These are phyloP conservation scores for Xylaria acuta DNA, from an alignment of 495 filamentous ascomycete genomes.

Conservation along the genomic window DNA sequence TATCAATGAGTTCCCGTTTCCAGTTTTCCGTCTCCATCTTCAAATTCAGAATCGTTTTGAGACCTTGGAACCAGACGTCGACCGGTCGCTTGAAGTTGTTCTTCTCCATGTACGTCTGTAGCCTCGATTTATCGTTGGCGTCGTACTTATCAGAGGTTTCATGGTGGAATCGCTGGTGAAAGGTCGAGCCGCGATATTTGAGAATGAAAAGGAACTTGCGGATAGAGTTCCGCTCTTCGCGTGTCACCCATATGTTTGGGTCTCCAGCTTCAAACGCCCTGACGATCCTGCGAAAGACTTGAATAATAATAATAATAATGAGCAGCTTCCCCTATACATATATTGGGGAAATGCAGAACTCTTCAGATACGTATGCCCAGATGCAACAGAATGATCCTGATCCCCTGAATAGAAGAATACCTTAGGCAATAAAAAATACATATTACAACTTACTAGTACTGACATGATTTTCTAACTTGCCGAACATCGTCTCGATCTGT, in stretches of 20 bases:
- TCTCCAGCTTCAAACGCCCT: conserved; percentile 39
- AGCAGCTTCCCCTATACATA: not conserved
- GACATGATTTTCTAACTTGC: conserved; percentile 41
- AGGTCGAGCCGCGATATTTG: conserved; percentile 50
- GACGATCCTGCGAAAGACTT: conserved; percentile 42
- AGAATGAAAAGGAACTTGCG: conserved; percentile 63
- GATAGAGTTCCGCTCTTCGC: conserved; percentile 48
- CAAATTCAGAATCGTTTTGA: conserved; percentile 56
- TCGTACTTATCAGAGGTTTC: conserved; percentile 46
- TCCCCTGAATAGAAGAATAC: no score
- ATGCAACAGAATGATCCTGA: no score
- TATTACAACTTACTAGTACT: conserved; percentile 24
- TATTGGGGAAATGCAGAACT: not conserved
- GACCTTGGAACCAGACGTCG: conserved; percentile 60
- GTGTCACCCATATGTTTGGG: conserved; percentile 42
- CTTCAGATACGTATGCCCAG: not conserved
- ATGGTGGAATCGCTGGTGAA: conserved; percentile 45
- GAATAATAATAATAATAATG: not conserved
- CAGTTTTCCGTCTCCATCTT: conserved; percentile 52
- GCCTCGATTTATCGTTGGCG: conserved; percentile 43
- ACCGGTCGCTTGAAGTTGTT: conserved; percentile 51
- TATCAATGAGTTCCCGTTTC: conserved; percentile 38
- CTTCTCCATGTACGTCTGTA: conserved; percentile 53
- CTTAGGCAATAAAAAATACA: not conserved
- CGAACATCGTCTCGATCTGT: conserved; percentile 48